Conservation (phyloP, 306 rosid genomes). For the Vigna hirtella region DNA sequence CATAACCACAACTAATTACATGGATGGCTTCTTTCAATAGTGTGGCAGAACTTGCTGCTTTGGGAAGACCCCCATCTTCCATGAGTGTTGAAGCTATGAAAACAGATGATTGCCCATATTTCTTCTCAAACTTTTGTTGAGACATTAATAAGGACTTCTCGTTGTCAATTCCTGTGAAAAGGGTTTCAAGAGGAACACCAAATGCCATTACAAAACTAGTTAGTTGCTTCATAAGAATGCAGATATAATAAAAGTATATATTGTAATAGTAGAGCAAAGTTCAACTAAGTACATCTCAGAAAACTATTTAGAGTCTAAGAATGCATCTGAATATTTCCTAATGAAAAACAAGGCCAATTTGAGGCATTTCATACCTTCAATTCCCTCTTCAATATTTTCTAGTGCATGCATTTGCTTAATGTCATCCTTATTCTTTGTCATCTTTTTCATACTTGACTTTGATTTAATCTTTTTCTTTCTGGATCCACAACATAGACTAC, state of each 20-base stretch:
- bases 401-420: constrained; percentile 64
- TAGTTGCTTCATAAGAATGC: not conserved
- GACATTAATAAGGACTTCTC: constrained; percentile 72
- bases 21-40: constrained; percentile 91
- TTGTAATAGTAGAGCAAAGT: not conserved
- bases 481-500: constrained; percentile 70
- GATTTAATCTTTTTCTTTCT: constrained; percentile 63
- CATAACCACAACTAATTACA: constrained; percentile 89
- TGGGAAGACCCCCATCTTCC: constrained; percentile 85
- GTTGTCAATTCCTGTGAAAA: constrained; percentile 68
- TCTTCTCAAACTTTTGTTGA: constrained; percentile 80
- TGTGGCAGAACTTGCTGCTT: constrained; percentile 69
- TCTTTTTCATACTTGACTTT: constrained; percentile 62
- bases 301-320: not conserved
- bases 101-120: constrained; percentile 76
- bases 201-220: not conserved
- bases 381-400: constrained; percentile 80
- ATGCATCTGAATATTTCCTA: constrained; percentile 3
- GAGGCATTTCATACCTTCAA: constrained; percentile 65
- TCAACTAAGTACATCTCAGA: constrained; percentile 1
- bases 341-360: not conserved
- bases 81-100: constrained; percentile 77
- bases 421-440: constrained; percentile 58
- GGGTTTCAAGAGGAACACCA: constrained; percentile 35
- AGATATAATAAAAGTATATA: not conserved